Evolutionary conservation across 352 stramenopile genomes (phyloP).

Genomic region (Phytophthora macrochlamydospora): DNA sequence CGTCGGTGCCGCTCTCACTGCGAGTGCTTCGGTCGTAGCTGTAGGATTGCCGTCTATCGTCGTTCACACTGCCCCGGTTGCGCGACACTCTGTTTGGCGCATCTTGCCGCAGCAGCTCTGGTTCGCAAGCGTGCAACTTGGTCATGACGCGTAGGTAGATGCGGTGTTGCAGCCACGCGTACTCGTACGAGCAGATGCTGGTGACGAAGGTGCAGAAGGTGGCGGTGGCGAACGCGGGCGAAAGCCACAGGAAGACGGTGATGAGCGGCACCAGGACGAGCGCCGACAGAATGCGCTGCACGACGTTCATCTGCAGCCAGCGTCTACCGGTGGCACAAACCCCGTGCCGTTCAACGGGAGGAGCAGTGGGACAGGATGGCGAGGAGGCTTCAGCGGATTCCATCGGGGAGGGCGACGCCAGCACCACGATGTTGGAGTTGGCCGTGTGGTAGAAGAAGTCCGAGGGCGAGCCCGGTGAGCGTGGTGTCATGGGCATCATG

Average conservation of each 20-base stretch:
- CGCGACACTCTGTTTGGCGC: constrained; percentile 6
- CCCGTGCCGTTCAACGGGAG: not conserved
- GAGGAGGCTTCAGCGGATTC: constrained; percentile 4
- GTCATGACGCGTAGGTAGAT: constrained; percentile 62
- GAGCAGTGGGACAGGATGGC: constrained; percentile 4
- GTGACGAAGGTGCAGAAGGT: constrained; percentile 71
- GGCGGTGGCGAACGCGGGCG: constrained; percentile 62
- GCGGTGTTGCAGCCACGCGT: constrained; percentile 68
- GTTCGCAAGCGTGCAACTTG: constrained; percentile 34
- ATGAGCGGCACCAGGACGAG: constrained; percentile 65
- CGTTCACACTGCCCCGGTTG: constrained; percentile 14
- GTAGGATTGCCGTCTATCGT: constrained; percentile 20
- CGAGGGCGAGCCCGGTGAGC: constrained; percentile 31
- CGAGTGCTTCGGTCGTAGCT: constrained; percentile 39
- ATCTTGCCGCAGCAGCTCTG: constrained; percentile 11
- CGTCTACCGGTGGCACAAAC: not conserved
- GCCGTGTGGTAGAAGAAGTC: constrained; percentile 38
- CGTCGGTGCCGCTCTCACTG: constrained; percentile 34
- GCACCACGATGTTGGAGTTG: constrained; percentile 21
- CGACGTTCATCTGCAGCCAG: constrained; percentile 47
- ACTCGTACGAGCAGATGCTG: constrained; percentile 74
- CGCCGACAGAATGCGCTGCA: constrained; percentile 68
- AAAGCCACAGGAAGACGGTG: constrained; percentile 69
- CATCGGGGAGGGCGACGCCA: constrained; percentile 22
- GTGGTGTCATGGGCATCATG: constrained; percentile 23